phyloP scores from a whole-genome alignment of 352 stramenopile genomes.

The Globisporangium iwayamae region DNA sequence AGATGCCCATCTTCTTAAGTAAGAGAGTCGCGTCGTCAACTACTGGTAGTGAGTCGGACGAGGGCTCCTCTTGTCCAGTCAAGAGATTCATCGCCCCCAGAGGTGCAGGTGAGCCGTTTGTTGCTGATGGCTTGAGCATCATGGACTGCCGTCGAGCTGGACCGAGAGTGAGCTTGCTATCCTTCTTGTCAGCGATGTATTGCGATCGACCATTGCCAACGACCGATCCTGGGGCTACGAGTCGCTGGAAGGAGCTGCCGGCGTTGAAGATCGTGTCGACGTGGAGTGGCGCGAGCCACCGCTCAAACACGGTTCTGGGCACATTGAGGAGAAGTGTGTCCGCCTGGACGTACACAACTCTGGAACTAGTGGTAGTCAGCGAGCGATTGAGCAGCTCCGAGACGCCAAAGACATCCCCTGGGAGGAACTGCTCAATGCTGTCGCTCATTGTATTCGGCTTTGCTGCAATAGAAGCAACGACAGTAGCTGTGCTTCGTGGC shows the following conservation, averaged over 20 bases:
- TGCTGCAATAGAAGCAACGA: not conserved
- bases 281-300: conserved; percentile 37
- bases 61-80: not conserved
- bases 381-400: conserved; percentile 22
- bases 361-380: not conserved
- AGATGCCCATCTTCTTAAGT: conserved; percentile 38
- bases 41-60: not conserved
- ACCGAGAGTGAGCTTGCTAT: not conserved
- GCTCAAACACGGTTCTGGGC: conserved; percentile 28
- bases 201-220: not conserved
- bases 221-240: not conserved
- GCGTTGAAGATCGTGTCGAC: conserved; percentile 33
- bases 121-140: not conserved
- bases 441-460: not conserved
- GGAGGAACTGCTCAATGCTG: conserved; percentile 19
- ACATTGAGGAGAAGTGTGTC: conserved; percentile 41
- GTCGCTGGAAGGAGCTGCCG: conserved; percentile 34
- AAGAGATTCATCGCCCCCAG: not conserved
- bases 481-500: not conserved
- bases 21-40: conserved; percentile 31
- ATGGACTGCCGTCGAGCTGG: not conserved
- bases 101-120: not conserved
- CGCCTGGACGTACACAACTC: conserved; percentile 25
- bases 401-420: conserved; percentile 36
- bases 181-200: not conserved